Evolutionary conservation across 179 eudicot species (phyloP), one percentile per base, ranked within the genome.

Genomic region (Amaranthus tricolor): DNA sequence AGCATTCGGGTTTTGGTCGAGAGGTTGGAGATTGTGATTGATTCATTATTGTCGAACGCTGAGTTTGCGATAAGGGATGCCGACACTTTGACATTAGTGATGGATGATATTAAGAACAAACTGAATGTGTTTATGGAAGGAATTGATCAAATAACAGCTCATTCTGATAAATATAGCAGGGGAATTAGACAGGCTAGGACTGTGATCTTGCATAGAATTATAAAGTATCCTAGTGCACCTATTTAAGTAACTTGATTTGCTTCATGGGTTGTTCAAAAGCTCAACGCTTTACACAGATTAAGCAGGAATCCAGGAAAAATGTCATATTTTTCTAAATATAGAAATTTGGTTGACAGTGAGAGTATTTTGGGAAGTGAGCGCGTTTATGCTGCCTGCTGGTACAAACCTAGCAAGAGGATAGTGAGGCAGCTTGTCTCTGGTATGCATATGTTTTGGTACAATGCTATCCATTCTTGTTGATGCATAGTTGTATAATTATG

Each of bases 161-260:
- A 82, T 68, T 82, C 88, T 14, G 82, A 74, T 51, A 84, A 79
- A 75, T 88, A 86, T 70, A 84, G 86, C 62, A 77, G 85, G 59
- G 84, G 83, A 67, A 83, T 87, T 60, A 81, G 83, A 19, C 85
- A 65, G 77, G 88, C 91, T 9, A 83, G 88, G 76, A 76, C 88
- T 19, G 77, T 88, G 73, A 83, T 88, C 71, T 73, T 88, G 83
- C 81, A 78, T 58, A 81, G 81, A 62, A 80, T 88, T 64, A 81
- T 80, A 43, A 83, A 78, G 71, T 78, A 74, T 74, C 82, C 79
- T 6, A 78, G 81, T 53, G 81, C 84, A 57, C 81, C 81, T 1
- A 17, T 69, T 55, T 81, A 66, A 72, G 67, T 57, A 62, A 24
- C 72, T 49, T 17, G 20, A 47, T 73, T 56, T 65, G 12, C 66